Evolutionary conservation across 352 stramenopile species (phyloP), one percentile per base, ranked within the genome.

Genomic region (Pythium volutum): DNA sequence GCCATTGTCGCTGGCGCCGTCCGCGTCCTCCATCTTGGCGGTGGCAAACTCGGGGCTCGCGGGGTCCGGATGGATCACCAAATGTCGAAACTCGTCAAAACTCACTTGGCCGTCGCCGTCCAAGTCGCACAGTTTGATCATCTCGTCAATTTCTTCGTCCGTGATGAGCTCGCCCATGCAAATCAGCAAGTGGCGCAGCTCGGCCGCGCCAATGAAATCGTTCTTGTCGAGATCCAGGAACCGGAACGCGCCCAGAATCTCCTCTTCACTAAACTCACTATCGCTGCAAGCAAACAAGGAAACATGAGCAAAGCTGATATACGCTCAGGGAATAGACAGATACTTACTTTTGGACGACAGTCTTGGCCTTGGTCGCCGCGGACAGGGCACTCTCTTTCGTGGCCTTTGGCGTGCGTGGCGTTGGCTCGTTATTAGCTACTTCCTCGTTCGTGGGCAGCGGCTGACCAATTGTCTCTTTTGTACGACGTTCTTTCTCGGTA

Each of bases 121-220:
- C 4, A 68, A 72, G 69, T 98, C 94, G 31, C 97, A 91, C 62
- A 98, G 87, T 41, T 79, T 76, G 49, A 98, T 88, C 93, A 98
- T 98, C 72, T 89, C 82, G 56, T 97, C 86, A 11, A 97, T 76
- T 55, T 98, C 95, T 52, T 97, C 93, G 61, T 98, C 93, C 7
- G 93, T 98, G 55, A 98, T 93, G 43, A 98, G 82, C 67, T 98
- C 93, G 31, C 95, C 95, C 93, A 98, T 98, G 66, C 93, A 98
- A 36, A 98, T 92, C 1, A 98, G 74, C 50, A 97, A 81, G 65
- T 98, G 95, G 0, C 91, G 81, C 10, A 98, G 78, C 62, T 98
- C 95, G 1, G 88, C 79, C 18, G 93, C 91, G 14, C 93, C 89
- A 45, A 98, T 92, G 66, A 95, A 97, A 14, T 81, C 83, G 76